Base-by-base conservation (phyloP, 371 early-diverging fungal genomes). In the Mortierella sp. region DNA sequence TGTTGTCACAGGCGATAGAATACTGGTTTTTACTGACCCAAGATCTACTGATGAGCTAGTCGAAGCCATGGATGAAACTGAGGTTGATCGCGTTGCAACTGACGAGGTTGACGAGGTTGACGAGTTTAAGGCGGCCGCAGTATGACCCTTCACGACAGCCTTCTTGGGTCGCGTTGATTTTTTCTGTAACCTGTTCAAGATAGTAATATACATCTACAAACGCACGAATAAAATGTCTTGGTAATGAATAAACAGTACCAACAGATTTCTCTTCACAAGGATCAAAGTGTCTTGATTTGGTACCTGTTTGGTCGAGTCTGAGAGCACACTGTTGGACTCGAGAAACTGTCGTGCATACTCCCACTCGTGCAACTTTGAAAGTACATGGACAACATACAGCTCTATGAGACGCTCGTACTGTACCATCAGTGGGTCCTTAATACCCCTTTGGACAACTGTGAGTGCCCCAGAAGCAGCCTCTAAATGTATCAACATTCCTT, bases 371-470 rank as follows among this genome's bases (percentile, higher is more conserved):
- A 87, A 59, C 40, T 77, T 76, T 55, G 87, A 83, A 13, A 88
- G 77, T 8, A 87, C 77, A 72, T 87, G 86, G 21, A 88, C 63
- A 43, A 86, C 48, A 62, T 88, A 88, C 13, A 88, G 69, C 53
- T 87, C 87, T n/a, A 87, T 83, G n/a, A 88, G 65, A 16, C 86
- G 81, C 62, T 88, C 88, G 67, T 87, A 88, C 52, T 77, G 70
- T 21, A 57, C 72, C 65, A 74, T 80, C 72, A 80, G 47, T 28
- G 75, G 75, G 22, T 72, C 72, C 75, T 80, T 80, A 38, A 15
- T 15, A 53, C 71, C 19, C 15, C 61, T 40, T 59, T 61, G 21
- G 65, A 58, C 65, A 66, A 21, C 8, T 58, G 43, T 11, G 52
- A 52, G 52, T 1, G 59, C 79, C 7, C 80, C 80, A 8, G 80